Base-by-base conservation (phyloP, 1,284 basidiomycete species). In the Ceratobasidium sp. region DNA sequence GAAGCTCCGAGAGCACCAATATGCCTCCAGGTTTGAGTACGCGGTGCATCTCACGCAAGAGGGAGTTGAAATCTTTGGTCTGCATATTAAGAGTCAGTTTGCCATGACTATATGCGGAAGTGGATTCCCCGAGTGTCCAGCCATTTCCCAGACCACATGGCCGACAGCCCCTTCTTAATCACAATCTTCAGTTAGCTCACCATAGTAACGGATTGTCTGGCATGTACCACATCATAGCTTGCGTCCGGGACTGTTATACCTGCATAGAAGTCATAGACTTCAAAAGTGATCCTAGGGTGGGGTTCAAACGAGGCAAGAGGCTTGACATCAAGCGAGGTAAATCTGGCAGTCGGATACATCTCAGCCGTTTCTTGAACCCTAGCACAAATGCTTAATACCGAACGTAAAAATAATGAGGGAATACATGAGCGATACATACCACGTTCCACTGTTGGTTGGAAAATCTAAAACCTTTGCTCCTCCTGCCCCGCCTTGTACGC, bases 201-300 rank as follows among this genome's bases (percentile, higher is more conserved):
- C 46, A 43, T n/a, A 4, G 61, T 30, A 35, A 64, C 61, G 44
- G 23, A 64, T 3, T 49, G 21, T 35, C 46, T 47, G 2, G 61
- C 61, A 21, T 66, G 47, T 1, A 66, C 63, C 16, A 66, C 26
- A 21, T 66, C 63, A 66, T 52, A 64, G 23, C 30, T 52, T 41
- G 63, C 63, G 43, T 66, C 63, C 1, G 63, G 49, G n/a, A 52
- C 63, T 21, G 49, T 32, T 18, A 66, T 66, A 2, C 62, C 63
- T 14, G 63, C 63, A 26, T 66, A 66, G 18, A 66, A 14, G 54
- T 66, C 49, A 38, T 66, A 66, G 18, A 66, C 63, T 43, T 66
- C 63, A 49, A 38, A 66, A 9, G 18, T 41, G 32, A 66, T 66
- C 43, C 63, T 32, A 16, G 63, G 47, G 23, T 66, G 63, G n/a